Base-by-base conservation (phyloP, 2,329 filamentous ascomycete species). In the Clarireedia hainanense region DNA sequence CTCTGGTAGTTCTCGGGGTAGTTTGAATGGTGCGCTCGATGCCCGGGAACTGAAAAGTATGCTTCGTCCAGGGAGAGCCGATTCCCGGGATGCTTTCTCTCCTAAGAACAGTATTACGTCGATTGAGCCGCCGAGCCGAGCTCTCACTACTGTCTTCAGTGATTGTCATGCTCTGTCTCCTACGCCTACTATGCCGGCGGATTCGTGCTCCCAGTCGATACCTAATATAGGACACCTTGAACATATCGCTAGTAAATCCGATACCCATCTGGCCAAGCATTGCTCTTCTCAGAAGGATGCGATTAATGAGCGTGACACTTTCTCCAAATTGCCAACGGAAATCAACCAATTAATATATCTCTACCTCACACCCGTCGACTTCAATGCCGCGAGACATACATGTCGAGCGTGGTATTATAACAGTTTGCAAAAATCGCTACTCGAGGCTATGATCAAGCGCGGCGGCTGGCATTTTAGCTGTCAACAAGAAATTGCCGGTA, bases 401-500 rank as follows among this genome's bases (percentile, higher is more conserved):
- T 87, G 82, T 63, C 76, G 77, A 47, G 68, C 70, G 37, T 87
- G 81, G 84, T 81, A 84, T 71, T 68, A 75, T 39, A 76, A 75
- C 23, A 80, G 81, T 50, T 66, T 86, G n/a, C 71, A 83, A 50
- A 68, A 69, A 43, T 68, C 63, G 2, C 61, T 86, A 2, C 69
- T 86, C 10, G 67, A 70, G 26, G 63, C 63, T 2, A 83, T 84
- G 78, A 64, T 85, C 46, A 75, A 73, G 61, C 71, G 76, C 57
- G 78, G 78, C 39, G 80, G 80, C 4, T 82, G 80, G 76, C 78
- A 71, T 71, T 73, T 67, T 63, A 72, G 68, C 55, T 72, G 70
- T 59, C 59, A 58, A 52, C 53, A 61, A 30, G 51, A 47, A 23
- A 24, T 46, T 26, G 40, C 23, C 14, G 43, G 43, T 10, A 40